Evolutionary conservation across 495 filamentous ascomycete genomes (phyloP).

Genomic region (Talaromyces ruber): DNA sequence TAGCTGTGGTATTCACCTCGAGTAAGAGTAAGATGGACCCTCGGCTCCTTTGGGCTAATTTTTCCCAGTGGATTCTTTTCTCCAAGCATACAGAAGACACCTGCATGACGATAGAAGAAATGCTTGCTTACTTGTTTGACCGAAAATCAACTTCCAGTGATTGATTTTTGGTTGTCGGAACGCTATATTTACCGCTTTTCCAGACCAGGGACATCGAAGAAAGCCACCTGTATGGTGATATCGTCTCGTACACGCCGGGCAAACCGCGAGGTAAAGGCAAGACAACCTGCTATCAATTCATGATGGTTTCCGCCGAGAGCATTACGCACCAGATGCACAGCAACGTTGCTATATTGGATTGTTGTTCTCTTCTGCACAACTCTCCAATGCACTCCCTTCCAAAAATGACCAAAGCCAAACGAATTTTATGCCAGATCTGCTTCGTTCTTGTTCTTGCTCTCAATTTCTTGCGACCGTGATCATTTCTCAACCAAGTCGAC

Average conservation of each 20-base stretch:
- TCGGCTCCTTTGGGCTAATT: no score
- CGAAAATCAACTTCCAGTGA: no score
- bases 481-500: constrained; percentile 49
- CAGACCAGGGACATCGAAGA: constrained; percentile 31
- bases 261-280: constrained; percentile 40
- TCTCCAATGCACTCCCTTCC: constrained; percentile 10
- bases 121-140: no score
- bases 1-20: no score
- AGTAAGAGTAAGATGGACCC: no score
- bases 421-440: constrained; percentile 12
- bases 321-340: constrained; percentile 54
- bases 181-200: no score
- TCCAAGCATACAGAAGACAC: no score
- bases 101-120: no score
- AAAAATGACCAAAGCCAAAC: constrained; percentile 21
- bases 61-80: no score
- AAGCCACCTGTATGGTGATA: constrained; percentile 55
- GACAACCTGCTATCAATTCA: constrained; percentile 43
- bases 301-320: constrained; percentile 51
- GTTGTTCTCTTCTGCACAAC: constrained; percentile 35
- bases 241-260: constrained; percentile 46
- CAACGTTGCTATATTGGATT: constrained; percentile 51
- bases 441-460: constrained; percentile 6
- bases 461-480: constrained; percentile 25
- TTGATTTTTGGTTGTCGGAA: no score